Evolutionary conservation across 192 early-diverging fungal species (phyloP).

Genomic region (Gryganskiella cystojenkinii): DNA sequence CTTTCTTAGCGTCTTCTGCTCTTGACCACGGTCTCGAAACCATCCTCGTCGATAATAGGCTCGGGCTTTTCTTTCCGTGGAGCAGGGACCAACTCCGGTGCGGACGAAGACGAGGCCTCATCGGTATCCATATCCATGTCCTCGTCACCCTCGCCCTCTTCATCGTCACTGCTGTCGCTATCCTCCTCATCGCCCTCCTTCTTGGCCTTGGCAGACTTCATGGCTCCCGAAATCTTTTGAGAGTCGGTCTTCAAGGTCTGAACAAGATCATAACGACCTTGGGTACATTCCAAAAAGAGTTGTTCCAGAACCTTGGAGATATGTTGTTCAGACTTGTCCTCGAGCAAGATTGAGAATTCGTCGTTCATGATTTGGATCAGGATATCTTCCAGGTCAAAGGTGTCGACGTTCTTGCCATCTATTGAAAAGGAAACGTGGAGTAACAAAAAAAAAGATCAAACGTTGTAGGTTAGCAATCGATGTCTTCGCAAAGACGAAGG

Average conservation of each 20-base stretch:
- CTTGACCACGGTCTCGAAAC: conserved; percentile 57
- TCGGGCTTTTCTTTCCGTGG: conserved; percentile 39
- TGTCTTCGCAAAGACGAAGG: conserved; percentile 4
- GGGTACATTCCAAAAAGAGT: conserved; percentile 57
- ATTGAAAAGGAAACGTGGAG: conserved; percentile 1
- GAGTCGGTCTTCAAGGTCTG: conserved; percentile 41
- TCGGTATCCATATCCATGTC: conserved; percentile 59
- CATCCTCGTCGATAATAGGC: conserved; percentile 59
- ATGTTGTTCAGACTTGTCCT: conserved; percentile 67
- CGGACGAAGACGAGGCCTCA: conserved; percentile 19
- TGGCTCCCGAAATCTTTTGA: conserved; percentile 43
- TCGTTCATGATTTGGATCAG: conserved; percentile 66
- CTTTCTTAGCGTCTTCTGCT: not conserved
- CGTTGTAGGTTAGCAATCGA: not conserved
- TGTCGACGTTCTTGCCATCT: conserved; percentile 65
- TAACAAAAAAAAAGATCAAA: not conserved
- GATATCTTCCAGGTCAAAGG: conserved; percentile 65
- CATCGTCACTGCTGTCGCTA: conserved; percentile 26
- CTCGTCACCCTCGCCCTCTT: conserved; percentile 44
- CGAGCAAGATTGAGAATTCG: conserved; percentile 63
- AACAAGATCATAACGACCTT: conserved; percentile 52
- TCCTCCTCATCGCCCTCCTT: conserved; percentile 15
- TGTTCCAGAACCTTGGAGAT: conserved; percentile 59
- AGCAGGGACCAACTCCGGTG: not conserved
- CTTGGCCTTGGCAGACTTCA: conserved; percentile 20